Evolutionary conservation across 148 eudicot species (phyloP), one percentile per base, ranked within the genome.

Genomic region (Rhododendron ferrugineum): DNA sequence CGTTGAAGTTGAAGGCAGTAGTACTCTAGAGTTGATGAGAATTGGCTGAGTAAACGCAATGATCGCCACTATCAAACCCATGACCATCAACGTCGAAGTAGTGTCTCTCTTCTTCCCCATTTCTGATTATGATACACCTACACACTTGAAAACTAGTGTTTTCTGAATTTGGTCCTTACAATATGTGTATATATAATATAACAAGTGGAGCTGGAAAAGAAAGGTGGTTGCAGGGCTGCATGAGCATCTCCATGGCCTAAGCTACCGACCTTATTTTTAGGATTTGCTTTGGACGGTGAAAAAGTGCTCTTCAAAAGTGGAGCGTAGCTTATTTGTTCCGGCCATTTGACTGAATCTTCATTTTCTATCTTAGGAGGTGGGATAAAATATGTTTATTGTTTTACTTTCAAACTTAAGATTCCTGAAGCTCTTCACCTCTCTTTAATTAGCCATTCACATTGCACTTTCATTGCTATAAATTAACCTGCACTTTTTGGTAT

Each of bases 201-300:
- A 30, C 2, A 70, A 14, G 37, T 32, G 20, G 36, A 70, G 32
- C 18, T 5, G 40, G 40, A 28, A 70, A 70, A 70, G 16, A 26
- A 70, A 70, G 74, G 74, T 68, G 34, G 74, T 30, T 28, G 74
- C 2, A 10, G 23, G 28, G 68, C 68, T 78, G 83, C 44, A 40
- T 40, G 18, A 78, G 85, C 78, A 78, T 86, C 86, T 83, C 83
- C 83, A 70, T 37, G 64, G 56, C 10, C 68, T 79, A 49, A 47
- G 88, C 56, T 52, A 84, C 40, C 58, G 62, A 15, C 68, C 79
- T 79, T 84, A 79, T 37, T 30, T 40, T 14, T 11, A 82, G 64
- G 76, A 60, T 22, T 74, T 82, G 85, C 60, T 54, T 40, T 66
- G 83, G 85, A 83, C 70, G 83, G 88, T 80, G 86, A 50, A 77